Percentiles rank a stretch among this genome's conserved stretches.
phyloP scores from a whole-genome alignment of 441 rosid genomes.

The Lepidium campestre region DNA sequence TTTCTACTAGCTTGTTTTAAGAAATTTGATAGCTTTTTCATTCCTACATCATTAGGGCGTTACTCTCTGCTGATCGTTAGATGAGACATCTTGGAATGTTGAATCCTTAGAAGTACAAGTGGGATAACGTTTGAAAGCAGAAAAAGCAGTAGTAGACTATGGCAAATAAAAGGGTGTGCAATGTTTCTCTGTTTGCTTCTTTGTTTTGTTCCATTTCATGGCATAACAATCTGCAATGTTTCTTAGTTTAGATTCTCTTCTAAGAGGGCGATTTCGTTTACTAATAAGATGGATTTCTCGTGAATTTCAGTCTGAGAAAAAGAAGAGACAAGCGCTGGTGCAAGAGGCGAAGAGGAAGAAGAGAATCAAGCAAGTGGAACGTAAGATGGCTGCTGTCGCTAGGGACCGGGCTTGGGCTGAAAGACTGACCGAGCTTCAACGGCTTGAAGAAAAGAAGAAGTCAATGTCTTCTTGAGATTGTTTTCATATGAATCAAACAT shows the following conservation, averaged over 20 bases:
- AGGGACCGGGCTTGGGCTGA: constrained; percentile 89
- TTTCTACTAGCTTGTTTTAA: not conserved
- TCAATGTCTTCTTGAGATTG: constrained; percentile 36
- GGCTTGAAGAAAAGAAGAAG: constrained; percentile 66
- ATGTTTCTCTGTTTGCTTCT: not conserved
- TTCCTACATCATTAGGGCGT: not conserved
- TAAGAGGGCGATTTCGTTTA: not conserved
- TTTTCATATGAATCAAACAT: constrained; percentile 8
- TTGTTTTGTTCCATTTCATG: constrained; percentile 1
- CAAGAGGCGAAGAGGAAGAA: constrained; percentile 82
- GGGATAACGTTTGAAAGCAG: not conserved
- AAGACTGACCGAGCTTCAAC: constrained; percentile 63
- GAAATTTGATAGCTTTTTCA: not conserved
- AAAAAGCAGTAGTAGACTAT: not conserved
- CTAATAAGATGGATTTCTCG: not conserved
- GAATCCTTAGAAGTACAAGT: not conserved
- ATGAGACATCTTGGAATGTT: not conserved
- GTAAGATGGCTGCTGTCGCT: constrained; percentile 90
- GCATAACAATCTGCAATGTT: not conserved
- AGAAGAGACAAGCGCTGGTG: constrained; percentile 79
- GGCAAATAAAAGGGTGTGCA: not conserved
- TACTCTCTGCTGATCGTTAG: not conserved
- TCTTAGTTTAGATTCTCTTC: not conserved
- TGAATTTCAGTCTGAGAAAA: constrained; percentile 68
- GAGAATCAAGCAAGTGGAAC: constrained; percentile 61